phyloP scores from a whole-genome alignment of 1,284 basidiomycete genomes.

The Marasmius sp. region DNA sequence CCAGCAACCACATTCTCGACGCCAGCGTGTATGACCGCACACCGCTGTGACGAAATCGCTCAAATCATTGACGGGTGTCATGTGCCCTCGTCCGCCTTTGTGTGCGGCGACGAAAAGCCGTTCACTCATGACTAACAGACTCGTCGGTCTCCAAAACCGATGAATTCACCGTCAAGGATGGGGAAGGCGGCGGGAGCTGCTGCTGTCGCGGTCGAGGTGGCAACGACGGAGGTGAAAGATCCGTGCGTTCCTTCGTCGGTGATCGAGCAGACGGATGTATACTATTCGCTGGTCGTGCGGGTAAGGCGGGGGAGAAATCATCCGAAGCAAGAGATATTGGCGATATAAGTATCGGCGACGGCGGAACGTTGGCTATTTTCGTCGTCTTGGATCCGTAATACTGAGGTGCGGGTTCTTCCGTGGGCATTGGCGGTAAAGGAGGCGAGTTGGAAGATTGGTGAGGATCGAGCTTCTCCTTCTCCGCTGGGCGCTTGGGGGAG shows the following conservation, averaged over 20 bases:
- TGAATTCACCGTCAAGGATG: slow-evolving; percentile 22
- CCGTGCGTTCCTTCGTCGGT: slow-evolving; percentile 34
- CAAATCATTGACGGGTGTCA: no score
- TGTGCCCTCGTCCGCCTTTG: no score
- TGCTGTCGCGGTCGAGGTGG: slow-evolving; percentile 18
- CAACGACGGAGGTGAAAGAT: slow-evolving; percentile 23
- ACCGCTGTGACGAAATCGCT: no score
- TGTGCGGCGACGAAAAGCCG: no score
- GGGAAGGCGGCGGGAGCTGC: slow-evolving; percentile 26
- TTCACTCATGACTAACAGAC: not conserved
- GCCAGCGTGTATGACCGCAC: no score
- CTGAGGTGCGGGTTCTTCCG: slow-evolving; percentile 53
- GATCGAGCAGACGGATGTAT: slow-evolving; percentile 74
- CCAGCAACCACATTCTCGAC: no score
- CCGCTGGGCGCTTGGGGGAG: not conserved
- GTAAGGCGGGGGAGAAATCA: slow-evolving; percentile 73
- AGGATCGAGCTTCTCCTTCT: slow-evolving; percentile 8
- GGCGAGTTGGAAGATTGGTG: slow-evolving; percentile 40
- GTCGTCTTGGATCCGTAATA: slow-evolving; percentile 71
- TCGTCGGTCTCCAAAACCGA: slow-evolving; percentile 26
- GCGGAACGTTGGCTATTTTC: slow-evolving; percentile 50
- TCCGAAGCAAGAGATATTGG: slow-evolving; percentile 32
- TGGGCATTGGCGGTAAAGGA: slow-evolving; percentile 66
- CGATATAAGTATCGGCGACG: slow-evolving; percentile 30
- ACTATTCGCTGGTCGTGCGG: slow-evolving; percentile 65